Evolutionary conservation across 805 yeast species (phyloP).

Genomic region (Candida lessepsii): DNA sequence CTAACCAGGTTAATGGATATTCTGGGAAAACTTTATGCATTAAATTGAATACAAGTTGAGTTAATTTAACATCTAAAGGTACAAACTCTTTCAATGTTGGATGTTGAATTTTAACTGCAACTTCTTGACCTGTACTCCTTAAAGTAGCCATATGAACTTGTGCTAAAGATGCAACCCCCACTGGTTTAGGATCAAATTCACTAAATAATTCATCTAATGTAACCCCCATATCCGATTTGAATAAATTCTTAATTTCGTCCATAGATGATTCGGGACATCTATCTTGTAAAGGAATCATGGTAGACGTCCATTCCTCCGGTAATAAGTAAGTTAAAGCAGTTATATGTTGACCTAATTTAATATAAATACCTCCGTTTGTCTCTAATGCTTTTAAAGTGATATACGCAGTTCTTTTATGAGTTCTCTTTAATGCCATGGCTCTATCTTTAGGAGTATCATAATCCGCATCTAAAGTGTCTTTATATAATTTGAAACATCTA

Average conservation of each 20-base stretch:
- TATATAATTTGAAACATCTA: constrained; percentile 71
- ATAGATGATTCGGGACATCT: constrained; percentile 79
- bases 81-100: constrained; percentile 85
- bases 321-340: constrained; percentile 88
- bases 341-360: constrained; percentile 92
- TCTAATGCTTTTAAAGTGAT: constrained; percentile 79
- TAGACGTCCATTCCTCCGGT: constrained; percentile 92
- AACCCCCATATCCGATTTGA: constrained; percentile 62
- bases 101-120: constrained; percentile 94
- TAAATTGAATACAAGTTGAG: constrained; percentile 69
- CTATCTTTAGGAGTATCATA: constrained; percentile 47
- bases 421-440: constrained; percentile 51
- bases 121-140: constrained; percentile 58
- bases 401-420: constrained; percentile 75
- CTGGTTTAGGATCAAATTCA: constrained; percentile 68
- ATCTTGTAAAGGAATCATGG: constrained; percentile 92
- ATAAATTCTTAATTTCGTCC: constrained; percentile 67
- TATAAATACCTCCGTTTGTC: constrained; percentile 86
- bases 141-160: constrained; percentile 86
- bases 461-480: constrained; percentile 47
- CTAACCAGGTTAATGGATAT: constrained; percentile 92
- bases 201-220: constrained; percentile 61
- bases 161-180: constrained; percentile 95
- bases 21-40: constrained; percentile 86
- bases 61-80: constrained; percentile 82